Conservation (phyloP, 306 rosid species). For the Castanospermum australe region DNA sequence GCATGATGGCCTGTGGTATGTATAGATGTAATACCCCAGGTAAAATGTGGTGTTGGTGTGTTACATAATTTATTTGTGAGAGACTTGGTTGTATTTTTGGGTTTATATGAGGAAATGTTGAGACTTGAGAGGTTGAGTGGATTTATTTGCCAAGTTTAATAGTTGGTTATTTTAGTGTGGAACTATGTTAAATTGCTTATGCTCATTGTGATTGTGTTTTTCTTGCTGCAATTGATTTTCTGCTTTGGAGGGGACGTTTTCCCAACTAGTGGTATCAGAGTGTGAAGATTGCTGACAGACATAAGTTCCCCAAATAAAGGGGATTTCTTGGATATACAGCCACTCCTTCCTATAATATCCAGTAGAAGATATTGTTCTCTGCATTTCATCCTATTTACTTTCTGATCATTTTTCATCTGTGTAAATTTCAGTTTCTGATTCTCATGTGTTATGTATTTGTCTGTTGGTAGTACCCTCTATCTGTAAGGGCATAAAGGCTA, state of each 20-base stretch:
- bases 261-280: background rate
- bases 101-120: background rate
- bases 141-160: too few species aligned
- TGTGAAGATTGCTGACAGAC: background rate
- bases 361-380: background rate
- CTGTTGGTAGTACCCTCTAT: background rate
- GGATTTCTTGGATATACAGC: background rate
- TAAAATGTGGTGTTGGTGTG: background rate
- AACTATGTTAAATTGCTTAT: background rate
- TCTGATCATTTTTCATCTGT: background rate
- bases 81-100: background rate
- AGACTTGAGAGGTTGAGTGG: too few species aligned
- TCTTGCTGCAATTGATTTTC: background rate
- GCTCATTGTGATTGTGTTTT: background rate
- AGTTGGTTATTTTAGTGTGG: too few species aligned
- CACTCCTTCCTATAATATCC: background rate
- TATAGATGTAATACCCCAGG: background rate
- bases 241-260: background rate
- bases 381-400: background rate
- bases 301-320: background rate
- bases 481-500: background rate
- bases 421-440: conserved; percentile 17
- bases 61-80: background rate
- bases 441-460: background rate
- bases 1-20: background rate